Evolutionary conservation across 108 stramenopile genomes (phyloP).

Genomic region (Aurantiochytrium sp.): DNA sequence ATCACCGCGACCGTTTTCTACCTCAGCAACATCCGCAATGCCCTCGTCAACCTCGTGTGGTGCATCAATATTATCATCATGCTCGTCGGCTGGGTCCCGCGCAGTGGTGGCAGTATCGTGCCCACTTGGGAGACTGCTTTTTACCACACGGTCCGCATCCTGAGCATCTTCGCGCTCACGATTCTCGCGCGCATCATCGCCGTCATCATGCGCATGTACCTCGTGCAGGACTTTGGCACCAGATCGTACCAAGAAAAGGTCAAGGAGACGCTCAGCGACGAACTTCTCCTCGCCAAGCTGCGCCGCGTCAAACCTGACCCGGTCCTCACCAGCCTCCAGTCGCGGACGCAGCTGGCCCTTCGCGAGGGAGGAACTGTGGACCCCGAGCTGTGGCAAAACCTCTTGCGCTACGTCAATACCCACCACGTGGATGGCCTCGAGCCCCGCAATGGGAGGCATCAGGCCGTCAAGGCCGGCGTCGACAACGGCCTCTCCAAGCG

Average conservation of each 20-base stretch:
- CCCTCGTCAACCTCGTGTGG: background rate
- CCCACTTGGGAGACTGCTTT: background rate
- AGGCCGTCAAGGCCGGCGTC: background rate
- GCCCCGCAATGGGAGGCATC: background rate
- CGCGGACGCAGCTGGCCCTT: background rate
- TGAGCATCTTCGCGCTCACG: background rate
- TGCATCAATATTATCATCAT: background rate
- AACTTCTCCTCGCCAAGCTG: background rate
- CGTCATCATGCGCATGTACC: background rate
- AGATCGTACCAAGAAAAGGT: conserved; percentile 10
- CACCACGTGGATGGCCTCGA: conserved; percentile 16
- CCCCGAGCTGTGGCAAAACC: background rate
- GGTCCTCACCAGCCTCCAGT: background rate
- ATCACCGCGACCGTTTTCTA: background rate
- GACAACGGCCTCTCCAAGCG: background rate
- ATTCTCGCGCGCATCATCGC: background rate
- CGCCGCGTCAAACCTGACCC: background rate
- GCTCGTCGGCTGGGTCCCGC: background rate
- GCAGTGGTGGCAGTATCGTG: background rate
- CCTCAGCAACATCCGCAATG: background rate
- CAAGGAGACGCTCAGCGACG: background rate
- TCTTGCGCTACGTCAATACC: background rate
- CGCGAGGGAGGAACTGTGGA: background rate
- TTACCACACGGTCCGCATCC: background rate
- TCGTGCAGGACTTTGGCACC: conserved; percentile 7